Percentiles rank a stretch among this genome's conserved stretches.
Conservation (phyloP, 192 early-diverging fungal genomes). For the Haplosporangium gracile region DNA sequence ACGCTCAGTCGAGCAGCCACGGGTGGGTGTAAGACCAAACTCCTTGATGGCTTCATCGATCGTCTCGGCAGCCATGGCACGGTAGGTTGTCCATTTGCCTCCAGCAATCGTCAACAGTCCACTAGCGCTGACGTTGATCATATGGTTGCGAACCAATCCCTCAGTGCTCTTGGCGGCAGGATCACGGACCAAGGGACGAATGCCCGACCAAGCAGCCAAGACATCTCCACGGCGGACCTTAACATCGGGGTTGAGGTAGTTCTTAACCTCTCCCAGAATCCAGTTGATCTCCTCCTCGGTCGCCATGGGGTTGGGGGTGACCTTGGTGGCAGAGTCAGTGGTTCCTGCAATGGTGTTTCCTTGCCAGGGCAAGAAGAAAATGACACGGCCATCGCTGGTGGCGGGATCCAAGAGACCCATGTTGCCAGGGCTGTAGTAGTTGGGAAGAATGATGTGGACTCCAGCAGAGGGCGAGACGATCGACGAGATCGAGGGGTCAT, state of each 20-base stretch:
- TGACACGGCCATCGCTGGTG: slow-evolving; percentile 95
- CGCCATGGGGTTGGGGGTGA: slow-evolving; percentile 88
- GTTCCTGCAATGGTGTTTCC: slow-evolving; percentile 97
- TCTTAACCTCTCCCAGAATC: slow-evolving; percentile 93
- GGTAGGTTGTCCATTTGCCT: slow-evolving; percentile 99
- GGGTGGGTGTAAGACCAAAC: slow-evolving; percentile 75
- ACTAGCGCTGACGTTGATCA: slow-evolving; percentile 88
- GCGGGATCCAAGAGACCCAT: slow-evolving; percentile 97
- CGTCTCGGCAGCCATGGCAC: slow-evolving; percentile 96
- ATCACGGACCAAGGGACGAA: slow-evolving; percentile 96
- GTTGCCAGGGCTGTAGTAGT: slow-evolving; percentile 93
- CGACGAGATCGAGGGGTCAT: slow-evolving; percentile 77
- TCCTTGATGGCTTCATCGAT: slow-evolving; percentile 88
- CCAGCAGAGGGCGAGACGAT: slow-evolving; percentile 96
- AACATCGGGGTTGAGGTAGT: slow-evolving; percentile 93
- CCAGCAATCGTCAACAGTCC: slow-evolving; percentile 96
- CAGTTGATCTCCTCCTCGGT: slow-evolving; percentile 95
- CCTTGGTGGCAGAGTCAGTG: slow-evolving; percentile 91
- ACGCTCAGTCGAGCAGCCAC: slow-evolving; percentile 81
- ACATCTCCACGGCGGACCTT: slow-evolving; percentile 98
- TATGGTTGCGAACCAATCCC: slow-evolving; percentile 96
- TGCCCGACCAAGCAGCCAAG: slow-evolving; percentile 97
- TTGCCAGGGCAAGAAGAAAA: slow-evolving; percentile 98
- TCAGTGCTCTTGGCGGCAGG: slow-evolving; percentile 93
- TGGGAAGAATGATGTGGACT: slow-evolving; percentile 95